A percentile compares a stretch with the other conserved stretches of the same genome.
phyloP scores from a whole-genome alignment of 306 rosid genomes.

The Parietaria judaica region DNA sequence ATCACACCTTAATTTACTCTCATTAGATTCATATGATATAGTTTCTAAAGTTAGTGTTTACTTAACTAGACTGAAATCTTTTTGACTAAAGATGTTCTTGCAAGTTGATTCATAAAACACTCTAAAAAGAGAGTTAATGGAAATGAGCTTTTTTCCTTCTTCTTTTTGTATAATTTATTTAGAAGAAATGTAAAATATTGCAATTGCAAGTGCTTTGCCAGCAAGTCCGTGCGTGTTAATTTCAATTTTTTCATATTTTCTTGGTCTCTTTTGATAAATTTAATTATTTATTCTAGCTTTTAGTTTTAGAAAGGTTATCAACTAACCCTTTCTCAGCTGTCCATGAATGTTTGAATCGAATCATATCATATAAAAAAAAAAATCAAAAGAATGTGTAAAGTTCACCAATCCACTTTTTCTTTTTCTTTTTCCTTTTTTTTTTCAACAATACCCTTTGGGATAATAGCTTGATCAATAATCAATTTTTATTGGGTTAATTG shows the following conservation, averaged over 20 bases:
- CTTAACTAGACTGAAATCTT: constrained; percentile 4
- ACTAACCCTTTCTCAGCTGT: not conserved
- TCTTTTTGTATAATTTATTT: not conserved
- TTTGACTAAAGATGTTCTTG: constrained; percentile 22
- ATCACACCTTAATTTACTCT: too few relatives aligned
- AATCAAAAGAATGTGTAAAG: too few relatives aligned
- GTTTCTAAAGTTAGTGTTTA: too few relatives aligned
- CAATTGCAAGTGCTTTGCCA: constrained; percentile 42
- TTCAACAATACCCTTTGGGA: too few relatives aligned
- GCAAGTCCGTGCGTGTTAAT: constrained; percentile 43
- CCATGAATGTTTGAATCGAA: not conserved
- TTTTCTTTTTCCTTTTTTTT: too few relatives aligned
- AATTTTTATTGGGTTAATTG: too few relatives aligned
- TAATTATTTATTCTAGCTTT: not conserved
- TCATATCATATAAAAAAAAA: not conserved
- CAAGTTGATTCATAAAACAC: constrained; percentile 1
- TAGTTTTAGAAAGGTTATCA: constrained; percentile 19
- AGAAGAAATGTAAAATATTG: not conserved
- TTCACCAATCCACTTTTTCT: too few relatives aligned
- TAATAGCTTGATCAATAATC: too few relatives aligned
- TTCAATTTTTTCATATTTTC: constrained; percentile 15
- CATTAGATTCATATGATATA: too few relatives aligned
- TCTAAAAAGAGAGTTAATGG: constrained; percentile 18
- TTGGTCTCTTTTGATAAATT: constrained; percentile 17
- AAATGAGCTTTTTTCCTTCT: not conserved